Percentiles rank a stretch among this genome's conserved stretches.
phyloP scores from a whole-genome alignment of 23 red algal species.

The Gracilaria gracilis region DNA sequence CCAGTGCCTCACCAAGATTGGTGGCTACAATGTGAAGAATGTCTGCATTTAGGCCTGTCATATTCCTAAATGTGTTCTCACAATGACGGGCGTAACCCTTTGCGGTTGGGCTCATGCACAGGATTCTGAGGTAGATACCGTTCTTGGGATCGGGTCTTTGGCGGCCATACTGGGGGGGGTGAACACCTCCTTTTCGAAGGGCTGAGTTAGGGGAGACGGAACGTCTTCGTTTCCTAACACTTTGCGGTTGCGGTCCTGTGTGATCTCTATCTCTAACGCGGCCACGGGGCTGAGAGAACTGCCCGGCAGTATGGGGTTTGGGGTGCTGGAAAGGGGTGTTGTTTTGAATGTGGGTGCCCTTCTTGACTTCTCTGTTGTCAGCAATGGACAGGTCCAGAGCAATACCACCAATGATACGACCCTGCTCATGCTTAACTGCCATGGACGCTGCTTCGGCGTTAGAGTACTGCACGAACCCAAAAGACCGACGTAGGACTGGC shows the following conservation, averaged over 20 bases:
- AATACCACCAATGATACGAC: slow-evolving; percentile 84
- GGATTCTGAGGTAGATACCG: slow-evolving; percentile 80
- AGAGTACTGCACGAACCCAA: slow-evolving; percentile 95
- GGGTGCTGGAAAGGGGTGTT: slow-evolving; percentile 70
- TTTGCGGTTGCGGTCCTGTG: neutral
- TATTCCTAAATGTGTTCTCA: slow-evolving; percentile 72
- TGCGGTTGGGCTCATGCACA: slow-evolving; percentile 85
- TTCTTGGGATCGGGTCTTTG: slow-evolving; percentile 71
- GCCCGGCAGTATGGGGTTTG: slow-evolving; percentile 12
- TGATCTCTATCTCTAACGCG: slow-evolving; percentile 51
- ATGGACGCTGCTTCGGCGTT: slow-evolving; percentile 70
- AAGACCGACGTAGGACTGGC: slow-evolving; percentile 89
- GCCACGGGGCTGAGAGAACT: slow-evolving; percentile 34
- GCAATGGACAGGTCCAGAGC: slow-evolving; percentile 88
- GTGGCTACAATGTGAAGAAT: slow-evolving; percentile 79
- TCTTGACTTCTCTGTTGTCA: slow-evolving; percentile 82
- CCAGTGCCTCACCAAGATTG: slow-evolving; percentile 78
- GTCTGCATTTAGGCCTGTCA: slow-evolving; percentile 73
- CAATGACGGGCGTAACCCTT: slow-evolving; percentile 77
- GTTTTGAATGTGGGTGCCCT: slow-evolving; percentile 55
- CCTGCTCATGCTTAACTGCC: slow-evolving; percentile 88
- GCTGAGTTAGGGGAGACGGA: slow-evolving; percentile 66
- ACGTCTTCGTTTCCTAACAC: slow-evolving; percentile 65
- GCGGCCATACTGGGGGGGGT: slow-evolving; percentile 68
- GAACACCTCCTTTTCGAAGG: slow-evolving; percentile 58